A percentile compares a stretch with the other conserved stretches of the same genome.
Evolutionary conservation across 352 stramenopile genomes (phyloP).

Genomic region (Pythium aristosporum): DNA sequence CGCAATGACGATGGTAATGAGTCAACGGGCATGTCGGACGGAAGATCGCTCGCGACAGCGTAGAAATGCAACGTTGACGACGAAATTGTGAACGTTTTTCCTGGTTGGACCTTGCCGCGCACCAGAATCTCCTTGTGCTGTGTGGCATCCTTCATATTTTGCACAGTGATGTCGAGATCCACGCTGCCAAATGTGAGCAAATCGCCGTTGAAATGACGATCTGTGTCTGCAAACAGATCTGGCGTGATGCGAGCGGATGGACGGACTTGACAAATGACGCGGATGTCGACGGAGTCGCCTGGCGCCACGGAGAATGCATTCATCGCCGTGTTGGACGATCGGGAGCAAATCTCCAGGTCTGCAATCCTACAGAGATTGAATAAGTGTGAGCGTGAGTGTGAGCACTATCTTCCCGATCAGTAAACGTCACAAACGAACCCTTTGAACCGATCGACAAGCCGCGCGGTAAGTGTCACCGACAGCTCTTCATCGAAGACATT

Average conservation of each 20-base stretch:
- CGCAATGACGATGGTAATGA: slow-evolving; percentile 43
- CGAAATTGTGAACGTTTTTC: slow-evolving; percentile 81
- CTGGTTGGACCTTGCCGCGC: slow-evolving; percentile 73
- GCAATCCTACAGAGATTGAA: slow-evolving; percentile 41
- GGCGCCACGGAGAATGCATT: slow-evolving; percentile 62
- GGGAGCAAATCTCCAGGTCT: slow-evolving; percentile 73
- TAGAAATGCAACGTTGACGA: slow-evolving; percentile 81
- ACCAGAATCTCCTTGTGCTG: slow-evolving; percentile 70
- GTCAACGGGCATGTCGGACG: slow-evolving; percentile 43
- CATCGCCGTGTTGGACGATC: slow-evolving; percentile 79
- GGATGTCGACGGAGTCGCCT: slow-evolving; percentile 83
- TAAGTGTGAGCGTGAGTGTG: not conserved
- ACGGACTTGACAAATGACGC: slow-evolving; percentile 75
- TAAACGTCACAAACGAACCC: slow-evolving; percentile 7
- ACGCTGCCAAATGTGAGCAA: slow-evolving; percentile 65
- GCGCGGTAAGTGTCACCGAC: slow-evolving; percentile 55
- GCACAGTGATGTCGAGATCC: slow-evolving; percentile 65
- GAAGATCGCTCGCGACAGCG: slow-evolving; percentile 57
- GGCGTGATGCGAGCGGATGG: slow-evolving; percentile 58
- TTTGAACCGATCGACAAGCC: slow-evolving; percentile 24
- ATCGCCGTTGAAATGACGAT: slow-evolving; percentile 38
- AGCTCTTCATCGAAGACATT: slow-evolving; percentile 89
- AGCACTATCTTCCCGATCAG: not conserved
- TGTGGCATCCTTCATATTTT: slow-evolving; percentile 57
- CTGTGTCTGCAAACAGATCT: slow-evolving; percentile 35